Base-by-base conservation (phyloP, 2,329 filamentous ascomycete genomes). In the Ceratocystis cacaofunesta region DNA sequence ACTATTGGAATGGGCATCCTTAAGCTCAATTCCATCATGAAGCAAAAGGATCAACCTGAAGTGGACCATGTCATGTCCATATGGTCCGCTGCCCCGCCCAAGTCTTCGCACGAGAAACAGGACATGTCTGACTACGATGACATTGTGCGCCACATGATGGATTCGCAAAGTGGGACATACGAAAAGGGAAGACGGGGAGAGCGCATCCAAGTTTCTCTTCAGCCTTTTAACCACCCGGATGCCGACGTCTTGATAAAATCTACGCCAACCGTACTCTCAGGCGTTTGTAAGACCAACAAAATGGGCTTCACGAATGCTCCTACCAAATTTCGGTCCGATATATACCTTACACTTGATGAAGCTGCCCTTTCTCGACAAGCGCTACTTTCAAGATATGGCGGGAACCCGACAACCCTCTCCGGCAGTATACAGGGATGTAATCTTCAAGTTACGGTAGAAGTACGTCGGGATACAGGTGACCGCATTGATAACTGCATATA, bases 291-390 rank as follows among this genome's bases (percentile, higher is more conserved):
- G 73, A 95, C 92, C 0, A 87, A 81, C 71, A 94, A 94, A 73
- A 92, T 97, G 74, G 94, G 92, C 1, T 97, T 99, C 73, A 90
- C 92, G 2, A 92, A 92, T 12, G 92, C 92, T 1, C 92, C 94
- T 0, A 91, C 88, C 0, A 92, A 90, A 72, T 81, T 88, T 17
- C 82, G 95, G 70, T 96, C 91, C 10, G 95, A 99, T 73, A 97
- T 99, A 62, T 99, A 99, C 73, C 75, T 99, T 57, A 96, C 91
- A 0, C 75, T 99, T 61, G 85, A 85, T 66, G 86, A 90, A 69
- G 89, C 90, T 0, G 80, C 86, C n/a, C 78, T 99, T 28, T 86
- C 87, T 19, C 85, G 85, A 66, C 90, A 95, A 71, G 86, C 88
- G 43, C 74, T 86, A 0, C 73, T 87, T n/a, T 86, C 84, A 6